Percentiles rank a stretch among this genome's conserved stretches.
Conservation (phyloP, 495 filamentous ascomycete genomes). For the Xylaria telfairii region DNA sequence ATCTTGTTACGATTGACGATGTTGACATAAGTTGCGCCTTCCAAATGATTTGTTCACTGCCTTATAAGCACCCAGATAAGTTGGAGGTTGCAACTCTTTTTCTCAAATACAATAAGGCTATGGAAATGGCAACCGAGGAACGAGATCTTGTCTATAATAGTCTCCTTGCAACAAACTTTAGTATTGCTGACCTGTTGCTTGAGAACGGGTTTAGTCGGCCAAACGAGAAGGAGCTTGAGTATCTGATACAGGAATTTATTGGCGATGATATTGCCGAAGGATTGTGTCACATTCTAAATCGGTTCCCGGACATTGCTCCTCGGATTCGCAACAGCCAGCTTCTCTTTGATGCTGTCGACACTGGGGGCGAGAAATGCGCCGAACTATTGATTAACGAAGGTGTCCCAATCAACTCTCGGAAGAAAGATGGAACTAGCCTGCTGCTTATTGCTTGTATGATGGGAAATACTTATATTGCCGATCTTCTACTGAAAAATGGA, state of each 20-base stretch:
- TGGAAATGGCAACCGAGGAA: conserved; percentile 21
- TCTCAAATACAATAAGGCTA: conserved; percentile 28
- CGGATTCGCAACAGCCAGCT: neutral
- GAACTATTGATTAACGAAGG: conserved; percentile 19
- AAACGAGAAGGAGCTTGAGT: neutral
- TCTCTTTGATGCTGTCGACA: neutral
- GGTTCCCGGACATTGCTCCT: neutral
- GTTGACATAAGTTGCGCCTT: neutral
- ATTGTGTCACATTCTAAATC: neutral
- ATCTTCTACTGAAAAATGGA: conserved; percentile 20
- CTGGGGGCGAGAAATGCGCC: neutral
- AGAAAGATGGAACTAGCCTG: conserved; percentile 4
- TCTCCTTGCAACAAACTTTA: conserved; percentile 27
- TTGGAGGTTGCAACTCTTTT: conserved; percentile 37
- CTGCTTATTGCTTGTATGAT: conserved; percentile 26
- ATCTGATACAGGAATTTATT: neutral
- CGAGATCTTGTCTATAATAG: conserved; percentile 26
- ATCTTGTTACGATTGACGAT: neutral
- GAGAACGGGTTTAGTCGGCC: conserved; percentile 29
- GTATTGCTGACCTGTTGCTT: conserved; percentile 36
- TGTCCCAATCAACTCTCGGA: conserved; percentile 5
- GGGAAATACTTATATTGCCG: neutral
- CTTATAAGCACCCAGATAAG: conserved; percentile 25
- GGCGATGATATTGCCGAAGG: neutral
- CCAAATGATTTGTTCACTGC: conserved; percentile 14